Percentiles rank a stretch among this genome's conserved stretches.
phyloP scores from a whole-genome alignment of 345 rosid species.

The Chamaenerion angustifolium region DNA sequence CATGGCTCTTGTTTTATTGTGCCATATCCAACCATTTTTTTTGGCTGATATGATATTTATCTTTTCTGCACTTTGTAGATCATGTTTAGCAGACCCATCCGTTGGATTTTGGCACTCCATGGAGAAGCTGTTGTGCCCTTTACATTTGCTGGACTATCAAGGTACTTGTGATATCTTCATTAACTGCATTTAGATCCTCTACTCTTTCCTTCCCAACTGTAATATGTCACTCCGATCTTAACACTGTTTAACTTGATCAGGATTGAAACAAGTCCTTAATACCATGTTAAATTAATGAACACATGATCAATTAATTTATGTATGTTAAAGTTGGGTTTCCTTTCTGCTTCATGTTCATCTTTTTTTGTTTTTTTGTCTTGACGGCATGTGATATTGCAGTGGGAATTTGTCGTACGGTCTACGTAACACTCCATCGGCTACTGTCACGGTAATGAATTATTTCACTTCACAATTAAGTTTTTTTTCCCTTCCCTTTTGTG shows the following conservation, averaged over 20 bases:
- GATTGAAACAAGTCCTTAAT: too few species aligned
- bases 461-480: neutral
- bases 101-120: constrained; percentile 91
- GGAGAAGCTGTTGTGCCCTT: constrained; percentile 78
- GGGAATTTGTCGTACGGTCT: constrained; percentile 76
- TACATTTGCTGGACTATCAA: constrained; percentile 63
- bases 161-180: constrained; percentile 31
- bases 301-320: too few species aligned
- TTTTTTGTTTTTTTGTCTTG: neutral
- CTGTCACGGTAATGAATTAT: constrained; percentile 33
- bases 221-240: neutral
- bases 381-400: constrained; percentile 24
- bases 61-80: constrained; percentile 36
- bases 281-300: too few species aligned
- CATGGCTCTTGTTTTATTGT: too few species aligned
- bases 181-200: neutral
- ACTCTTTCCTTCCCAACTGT: neutral
- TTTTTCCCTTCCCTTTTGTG: too few species aligned
- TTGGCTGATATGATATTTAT: neutral
- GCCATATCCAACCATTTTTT: too few species aligned
- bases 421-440: constrained; percentile 67
- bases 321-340: neutral
- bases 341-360: neutral
- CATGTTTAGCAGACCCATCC: constrained; percentile 81
- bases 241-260: too few species aligned